These are phyloP conservation scores for Thyridium curvatum DNA, from an alignment of 2,329 filamentous ascomycete genomes.

Conservation along the genomic window DNA sequence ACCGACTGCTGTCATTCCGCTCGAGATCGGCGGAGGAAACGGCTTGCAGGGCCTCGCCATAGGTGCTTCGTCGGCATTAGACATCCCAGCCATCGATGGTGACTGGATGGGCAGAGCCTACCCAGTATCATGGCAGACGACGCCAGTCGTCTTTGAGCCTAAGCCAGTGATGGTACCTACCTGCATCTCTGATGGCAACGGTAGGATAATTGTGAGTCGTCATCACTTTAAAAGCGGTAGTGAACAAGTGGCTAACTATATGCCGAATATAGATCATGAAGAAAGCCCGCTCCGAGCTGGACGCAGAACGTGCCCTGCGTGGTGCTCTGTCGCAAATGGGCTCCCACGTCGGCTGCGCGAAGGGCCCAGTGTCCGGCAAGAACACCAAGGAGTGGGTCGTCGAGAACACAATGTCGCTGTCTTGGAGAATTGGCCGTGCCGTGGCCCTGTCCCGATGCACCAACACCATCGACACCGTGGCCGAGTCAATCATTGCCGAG, in stretches of 20 bases:
- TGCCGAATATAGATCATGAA: constrained; percentile 30
- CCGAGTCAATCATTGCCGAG: constrained; percentile 52
- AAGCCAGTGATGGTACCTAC: constrained; percentile 37
- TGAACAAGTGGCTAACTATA: too few relatives aligned
- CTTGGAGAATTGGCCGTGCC: constrained; percentile 54
- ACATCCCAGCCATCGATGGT: constrained; percentile 44
- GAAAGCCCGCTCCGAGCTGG: constrained; percentile 34
- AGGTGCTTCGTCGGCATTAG: constrained; percentile 45
- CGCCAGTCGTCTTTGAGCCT: constrained; percentile 44
- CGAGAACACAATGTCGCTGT: constrained; percentile 43
- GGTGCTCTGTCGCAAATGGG: constrained; percentile 50
- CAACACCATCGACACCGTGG: constrained; percentile 46
- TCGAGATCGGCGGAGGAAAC: constrained; percentile 64
- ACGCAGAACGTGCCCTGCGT: constrained; percentile 43
- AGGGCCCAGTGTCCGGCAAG: constrained; percentile 40
- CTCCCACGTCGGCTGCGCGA: constrained; percentile 41
- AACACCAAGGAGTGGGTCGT: constrained; percentile 46
- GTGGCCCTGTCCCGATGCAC: constrained; percentile 43
- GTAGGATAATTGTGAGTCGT: constrained; percentile 30
- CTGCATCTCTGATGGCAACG: constrained; percentile 45
- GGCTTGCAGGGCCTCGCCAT: constrained; percentile 53
- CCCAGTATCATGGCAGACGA: constrained; percentile 49
- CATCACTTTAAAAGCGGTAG: background rate
- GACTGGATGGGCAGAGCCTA: constrained; percentile 54
- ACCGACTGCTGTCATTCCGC: constrained; percentile 51